phyloP scores from a whole-genome alignment of 129 eudicot species.

The Escallonia herrerae region DNA sequence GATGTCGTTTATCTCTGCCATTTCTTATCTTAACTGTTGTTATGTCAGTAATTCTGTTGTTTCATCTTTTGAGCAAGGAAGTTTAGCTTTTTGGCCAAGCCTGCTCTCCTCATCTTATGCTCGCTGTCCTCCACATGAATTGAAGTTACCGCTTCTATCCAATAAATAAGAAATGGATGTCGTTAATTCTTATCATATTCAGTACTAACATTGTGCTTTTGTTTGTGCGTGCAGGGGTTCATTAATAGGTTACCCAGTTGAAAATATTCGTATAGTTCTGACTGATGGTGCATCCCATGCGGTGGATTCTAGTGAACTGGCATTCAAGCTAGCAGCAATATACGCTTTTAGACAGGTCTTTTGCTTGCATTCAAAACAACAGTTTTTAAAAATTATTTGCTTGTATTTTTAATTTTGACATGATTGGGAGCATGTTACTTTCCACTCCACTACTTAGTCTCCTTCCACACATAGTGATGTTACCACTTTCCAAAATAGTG shows the following conservation, averaged over 20 bases:
- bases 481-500: constrained; percentile 43
- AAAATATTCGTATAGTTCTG: constrained; percentile 63
- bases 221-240: constrained; percentile 66
- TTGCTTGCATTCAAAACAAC: neutral
- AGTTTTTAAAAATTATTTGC: too few species aligned
- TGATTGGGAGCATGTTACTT: neutral
- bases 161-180: too few species aligned
- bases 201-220: neutral
- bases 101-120: too few species aligned
- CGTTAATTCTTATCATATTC: too few species aligned
- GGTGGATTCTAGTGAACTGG: constrained; percentile 99
- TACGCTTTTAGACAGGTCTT: constrained; percentile 97
- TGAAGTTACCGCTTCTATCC: too few species aligned
- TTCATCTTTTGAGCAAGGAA: too few species aligned
- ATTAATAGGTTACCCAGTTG: constrained; percentile 94
- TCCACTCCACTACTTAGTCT: neutral
- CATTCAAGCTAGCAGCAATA: constrained; percentile 90
- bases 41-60: too few species aligned
- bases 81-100: too few species aligned
- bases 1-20: too few species aligned
- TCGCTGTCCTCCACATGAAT: too few species aligned
- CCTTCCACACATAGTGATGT: neutral
- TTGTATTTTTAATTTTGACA: neutral
- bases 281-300: constrained; percentile 93
- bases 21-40: too few species aligned